Evolutionary conservation across 768 basidiomycete species (phyloP).

Genomic region (Leucocoprinus birnbaumii): DNA sequence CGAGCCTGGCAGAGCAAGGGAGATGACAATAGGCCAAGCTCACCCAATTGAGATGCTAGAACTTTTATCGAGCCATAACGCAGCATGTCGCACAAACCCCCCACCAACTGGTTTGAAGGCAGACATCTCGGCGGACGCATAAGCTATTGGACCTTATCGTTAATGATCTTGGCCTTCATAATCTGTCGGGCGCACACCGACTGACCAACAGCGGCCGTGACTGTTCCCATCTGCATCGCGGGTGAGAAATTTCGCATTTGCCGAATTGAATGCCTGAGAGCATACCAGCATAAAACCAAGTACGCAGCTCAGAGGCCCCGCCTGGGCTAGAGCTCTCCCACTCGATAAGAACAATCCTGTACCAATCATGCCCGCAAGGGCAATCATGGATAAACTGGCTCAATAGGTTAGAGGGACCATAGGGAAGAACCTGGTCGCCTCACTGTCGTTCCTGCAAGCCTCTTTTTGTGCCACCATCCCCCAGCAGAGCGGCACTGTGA

Average conservation of each 20-base stretch:
- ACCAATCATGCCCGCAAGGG: slow-evolving; percentile 38
- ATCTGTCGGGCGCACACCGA: too few species aligned
- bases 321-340: slow-evolving; percentile 43
- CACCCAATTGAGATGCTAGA: slow-evolving; percentile 25
- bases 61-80: slow-evolving; percentile 46
- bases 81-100: slow-evolving; percentile 49
- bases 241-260: not conserved
- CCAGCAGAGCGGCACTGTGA: not conserved
- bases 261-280: not conserved
- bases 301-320: slow-evolving; percentile 51
- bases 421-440: slow-evolving; percentile 8
- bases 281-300: slow-evolving; percentile 42
- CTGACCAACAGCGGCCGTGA: slow-evolving; percentile 27
- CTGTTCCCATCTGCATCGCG: slow-evolving; percentile 25
- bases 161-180: not conserved
- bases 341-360: slow-evolving; percentile 58
- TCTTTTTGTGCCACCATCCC: slow-evolving; percentile 20
- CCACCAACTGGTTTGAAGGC: slow-evolving; percentile 59
- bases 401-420: not conserved
- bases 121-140: slow-evolving; percentile 47
- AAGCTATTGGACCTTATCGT: slow-evolving; percentile 16
- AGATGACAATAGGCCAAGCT: not conserved
- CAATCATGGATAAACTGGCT: slow-evolving; percentile 27
- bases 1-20: not conserved
- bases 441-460: slow-evolving; percentile 28